A percentile compares a stretch with the other conserved stretches of the same genome.
phyloP scores from a whole-genome alignment of 2,329 filamentous ascomycete species.

The Aurifilum marmelostoma region DNA sequence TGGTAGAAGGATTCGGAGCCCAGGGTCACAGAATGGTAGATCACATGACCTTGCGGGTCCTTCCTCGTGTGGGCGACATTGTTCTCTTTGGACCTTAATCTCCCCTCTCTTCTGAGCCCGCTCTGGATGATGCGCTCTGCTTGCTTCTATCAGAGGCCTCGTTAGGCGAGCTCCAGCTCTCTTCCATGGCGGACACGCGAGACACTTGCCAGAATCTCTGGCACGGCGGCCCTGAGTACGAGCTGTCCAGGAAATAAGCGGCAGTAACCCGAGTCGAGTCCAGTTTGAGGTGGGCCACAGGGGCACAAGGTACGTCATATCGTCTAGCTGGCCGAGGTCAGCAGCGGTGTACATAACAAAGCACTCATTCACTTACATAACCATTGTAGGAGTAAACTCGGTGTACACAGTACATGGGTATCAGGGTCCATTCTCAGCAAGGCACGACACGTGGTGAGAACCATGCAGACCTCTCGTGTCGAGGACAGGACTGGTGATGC shows the following conservation, averaged over 20 bases:
- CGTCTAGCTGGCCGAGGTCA: neutral
- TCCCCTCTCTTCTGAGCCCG: neutral
- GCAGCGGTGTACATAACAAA: neutral
- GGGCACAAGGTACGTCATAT: neutral
- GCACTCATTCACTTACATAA: neutral
- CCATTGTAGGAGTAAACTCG: neutral
- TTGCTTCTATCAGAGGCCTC: neutral
- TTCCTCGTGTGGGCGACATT: neutral
- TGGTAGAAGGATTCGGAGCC: too few species aligned
- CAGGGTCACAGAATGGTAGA: neutral
- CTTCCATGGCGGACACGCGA: neutral
- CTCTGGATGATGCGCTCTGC: neutral
- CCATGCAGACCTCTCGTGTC: neutral
- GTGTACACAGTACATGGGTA: neutral
- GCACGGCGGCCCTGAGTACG: neutral
- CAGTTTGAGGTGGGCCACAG: neutral
- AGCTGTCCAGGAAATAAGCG: neutral
- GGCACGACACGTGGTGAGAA: neutral
- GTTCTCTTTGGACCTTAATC: too few species aligned
- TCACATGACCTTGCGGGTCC: neutral
- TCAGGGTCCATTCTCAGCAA: neutral
- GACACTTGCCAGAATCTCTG: neutral
- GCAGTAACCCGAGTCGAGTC: neutral
- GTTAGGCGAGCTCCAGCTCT: neutral
- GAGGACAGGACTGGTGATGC: neutral